A percentile compares a stretch with the other conserved stretches of the same genome.
Conservation (phyloP, 2,329 filamentous ascomycete species). For the Fusarium sp. region DNA sequence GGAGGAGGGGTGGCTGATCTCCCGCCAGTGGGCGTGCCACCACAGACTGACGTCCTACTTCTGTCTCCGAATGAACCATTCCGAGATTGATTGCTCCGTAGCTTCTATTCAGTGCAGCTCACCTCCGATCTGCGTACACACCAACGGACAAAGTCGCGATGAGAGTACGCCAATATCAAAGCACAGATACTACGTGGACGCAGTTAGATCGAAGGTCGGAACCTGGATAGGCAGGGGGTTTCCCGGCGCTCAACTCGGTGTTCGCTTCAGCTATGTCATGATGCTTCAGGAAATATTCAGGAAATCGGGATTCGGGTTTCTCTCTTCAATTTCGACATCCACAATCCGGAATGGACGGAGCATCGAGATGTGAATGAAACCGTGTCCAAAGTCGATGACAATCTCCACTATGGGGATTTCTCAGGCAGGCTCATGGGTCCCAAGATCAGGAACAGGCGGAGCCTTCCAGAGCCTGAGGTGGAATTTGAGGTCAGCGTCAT, state of each 20-base stretch:
- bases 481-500: not conserved
- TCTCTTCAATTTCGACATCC: not conserved
- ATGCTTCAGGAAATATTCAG: not conserved
- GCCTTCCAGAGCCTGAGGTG: slow-evolving; percentile 10
- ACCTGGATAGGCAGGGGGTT: not conserved
- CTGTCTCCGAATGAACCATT: slow-evolving; percentile 12
- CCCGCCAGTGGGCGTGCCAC: slow-evolving; percentile 20
- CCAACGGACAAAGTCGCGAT: not conserved
- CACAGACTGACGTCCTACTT: not conserved
- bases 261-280: not conserved
- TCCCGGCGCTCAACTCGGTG: not conserved
- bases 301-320: not conserved
- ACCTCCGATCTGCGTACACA: not conserved
- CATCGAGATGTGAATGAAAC: not conserved
- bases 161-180: not conserved
- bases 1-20: slow-evolving; percentile 38
- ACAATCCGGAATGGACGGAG: not conserved
- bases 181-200: not conserved
- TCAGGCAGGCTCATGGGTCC: not conserved
- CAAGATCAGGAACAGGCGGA: slow-evolving; percentile 26
- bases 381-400: not conserved
- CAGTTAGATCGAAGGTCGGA: not conserved
- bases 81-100: not conserved
- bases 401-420: not conserved
- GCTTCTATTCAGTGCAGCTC: not conserved